phyloP scores from a whole-genome alignment of 345 rosid species.

The Toxicodendron radicans region DNA sequence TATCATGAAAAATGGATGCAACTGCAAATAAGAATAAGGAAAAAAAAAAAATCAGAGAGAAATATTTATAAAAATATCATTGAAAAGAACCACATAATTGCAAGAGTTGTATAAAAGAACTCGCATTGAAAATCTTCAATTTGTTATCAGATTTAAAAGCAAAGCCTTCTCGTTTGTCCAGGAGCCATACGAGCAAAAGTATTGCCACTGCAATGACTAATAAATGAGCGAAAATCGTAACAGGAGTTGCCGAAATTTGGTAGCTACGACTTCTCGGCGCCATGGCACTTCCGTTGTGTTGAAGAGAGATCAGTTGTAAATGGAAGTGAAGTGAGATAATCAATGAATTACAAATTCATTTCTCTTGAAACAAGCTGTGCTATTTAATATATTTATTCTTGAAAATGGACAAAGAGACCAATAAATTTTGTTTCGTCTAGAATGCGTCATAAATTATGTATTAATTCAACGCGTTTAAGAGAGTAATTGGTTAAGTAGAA shows the following conservation, averaged over 20 bases:
- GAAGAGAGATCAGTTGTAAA: neutral
- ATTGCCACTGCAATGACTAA: constrained; percentile 34
- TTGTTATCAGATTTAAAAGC: constrained; percentile 40
- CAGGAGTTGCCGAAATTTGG: constrained; percentile 39
- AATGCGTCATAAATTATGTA: neutral
- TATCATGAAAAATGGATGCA: constrained; percentile 53
- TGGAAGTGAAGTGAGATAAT: too few relatives aligned
- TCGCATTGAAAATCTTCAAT: constrained; percentile 43
- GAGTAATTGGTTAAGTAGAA: neutral
- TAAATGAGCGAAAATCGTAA: constrained; percentile 42
- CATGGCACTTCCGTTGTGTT: constrained; percentile 20
- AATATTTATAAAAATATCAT: neutral
- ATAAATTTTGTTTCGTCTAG: neutral
- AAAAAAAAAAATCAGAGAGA: neutral
- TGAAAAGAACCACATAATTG: too few relatives aligned
- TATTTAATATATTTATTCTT: neutral
- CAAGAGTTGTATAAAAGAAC: neutral
- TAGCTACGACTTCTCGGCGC: constrained; percentile 33
- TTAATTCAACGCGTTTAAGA: neutral
- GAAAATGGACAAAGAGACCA: neutral
- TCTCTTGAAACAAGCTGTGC: neutral
- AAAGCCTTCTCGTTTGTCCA: constrained; percentile 40
- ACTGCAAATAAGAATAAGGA: constrained; percentile 27
- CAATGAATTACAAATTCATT: neutral
- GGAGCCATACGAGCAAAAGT: constrained; percentile 56